Conservation (phyloP, 179 eudicot genomes). For the Heliamphora ciliata region DNA sequence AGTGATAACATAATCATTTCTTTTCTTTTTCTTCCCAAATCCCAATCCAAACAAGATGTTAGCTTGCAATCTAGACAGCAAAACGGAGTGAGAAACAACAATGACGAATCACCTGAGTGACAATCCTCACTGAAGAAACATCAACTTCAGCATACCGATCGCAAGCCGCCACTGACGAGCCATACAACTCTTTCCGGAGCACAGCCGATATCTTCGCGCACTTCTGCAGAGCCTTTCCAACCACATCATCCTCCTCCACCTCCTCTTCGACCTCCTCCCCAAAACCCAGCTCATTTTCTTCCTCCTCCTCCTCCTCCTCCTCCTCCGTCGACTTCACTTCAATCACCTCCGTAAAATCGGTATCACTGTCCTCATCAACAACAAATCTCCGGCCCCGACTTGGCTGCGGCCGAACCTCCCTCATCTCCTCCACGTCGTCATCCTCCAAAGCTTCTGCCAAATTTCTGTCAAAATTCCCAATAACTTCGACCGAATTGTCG, state of each 20-base stretch:
- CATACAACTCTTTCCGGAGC: slow-evolving; percentile 66
- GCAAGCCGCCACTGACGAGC: slow-evolving; percentile 33
- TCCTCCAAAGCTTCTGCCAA: slow-evolving; percentile 53
- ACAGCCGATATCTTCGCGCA: slow-evolving; percentile 79
- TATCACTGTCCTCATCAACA: slow-evolving; percentile 55
- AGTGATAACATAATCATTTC: too few relatives aligned
- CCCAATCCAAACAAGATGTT: background rate
- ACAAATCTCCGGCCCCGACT: slow-evolving; percentile 50
- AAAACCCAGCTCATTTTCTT: slow-evolving; percentile 22
- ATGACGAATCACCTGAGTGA: slow-evolving; percentile 57
- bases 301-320: slow-evolving; percentile 26
- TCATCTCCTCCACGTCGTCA: slow-evolving; percentile 38
- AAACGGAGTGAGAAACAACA: background rate
- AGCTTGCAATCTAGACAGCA: background rate
- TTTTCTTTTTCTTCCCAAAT: too few relatives aligned
- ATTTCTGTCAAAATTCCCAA: slow-evolving; percentile 27
- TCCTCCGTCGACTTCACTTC: slow-evolving; percentile 34
- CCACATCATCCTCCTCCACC: slow-evolving; percentile 63
- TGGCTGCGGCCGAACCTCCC: slow-evolving; percentile 11
- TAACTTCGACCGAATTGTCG: slow-evolving; percentile 25
- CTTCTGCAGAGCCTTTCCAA: slow-evolving; percentile 71
- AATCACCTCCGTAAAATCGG: slow-evolving; percentile 19
- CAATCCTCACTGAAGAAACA: slow-evolving; percentile 63
- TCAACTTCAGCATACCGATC: slow-evolving; percentile 65
- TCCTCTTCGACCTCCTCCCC: slow-evolving; percentile 19